Conservation (phyloP, 331 rosid genomes). For the Quercus phellos region DNA sequence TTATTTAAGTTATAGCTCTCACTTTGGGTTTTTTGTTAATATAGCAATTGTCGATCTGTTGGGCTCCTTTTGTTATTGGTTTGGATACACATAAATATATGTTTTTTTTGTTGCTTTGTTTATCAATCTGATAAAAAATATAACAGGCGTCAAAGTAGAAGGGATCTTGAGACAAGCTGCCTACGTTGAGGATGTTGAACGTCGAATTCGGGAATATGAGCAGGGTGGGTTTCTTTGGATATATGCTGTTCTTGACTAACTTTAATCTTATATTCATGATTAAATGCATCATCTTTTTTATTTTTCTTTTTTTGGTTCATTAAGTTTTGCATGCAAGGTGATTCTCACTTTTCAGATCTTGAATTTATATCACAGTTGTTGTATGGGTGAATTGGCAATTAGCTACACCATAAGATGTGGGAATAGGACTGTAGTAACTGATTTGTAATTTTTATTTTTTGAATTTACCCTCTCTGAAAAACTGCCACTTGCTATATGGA, state of each 20-base stretch:
- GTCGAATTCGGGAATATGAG: slow-evolving; percentile 78
- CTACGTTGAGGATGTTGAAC: slow-evolving; percentile 91
- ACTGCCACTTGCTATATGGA: neutral
- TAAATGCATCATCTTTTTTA: neutral
- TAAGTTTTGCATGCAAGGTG: slow-evolving; percentile 8
- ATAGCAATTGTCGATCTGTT: neutral
- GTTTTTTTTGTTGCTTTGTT: neutral
- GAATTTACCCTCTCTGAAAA: neutral
- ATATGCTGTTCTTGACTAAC: slow-evolving; percentile 5
- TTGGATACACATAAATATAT: neutral
- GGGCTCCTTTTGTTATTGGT: slow-evolving; percentile 11
- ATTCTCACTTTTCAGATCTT: slow-evolving; percentile 9
- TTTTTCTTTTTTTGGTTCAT: neutral
- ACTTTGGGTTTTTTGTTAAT: neutral
- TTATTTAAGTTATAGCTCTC: neutral
- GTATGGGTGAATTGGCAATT: neutral
- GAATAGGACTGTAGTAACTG: neutral
- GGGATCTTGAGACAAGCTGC: slow-evolving; percentile 99
- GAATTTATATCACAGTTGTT: slow-evolving; percentile 4
- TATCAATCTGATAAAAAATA: slow-evolving; percentile 27
- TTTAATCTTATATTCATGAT: neutral
- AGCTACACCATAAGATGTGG: neutral
- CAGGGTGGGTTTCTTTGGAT: slow-evolving; percentile 50
- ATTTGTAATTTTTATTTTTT: no score
- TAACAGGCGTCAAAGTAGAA: slow-evolving; percentile 78